These are phyloP conservation scores for Cladochytrium tenue DNA, from an alignment of 371 early-diverging fungal species.

Conservation along the genomic window DNA sequence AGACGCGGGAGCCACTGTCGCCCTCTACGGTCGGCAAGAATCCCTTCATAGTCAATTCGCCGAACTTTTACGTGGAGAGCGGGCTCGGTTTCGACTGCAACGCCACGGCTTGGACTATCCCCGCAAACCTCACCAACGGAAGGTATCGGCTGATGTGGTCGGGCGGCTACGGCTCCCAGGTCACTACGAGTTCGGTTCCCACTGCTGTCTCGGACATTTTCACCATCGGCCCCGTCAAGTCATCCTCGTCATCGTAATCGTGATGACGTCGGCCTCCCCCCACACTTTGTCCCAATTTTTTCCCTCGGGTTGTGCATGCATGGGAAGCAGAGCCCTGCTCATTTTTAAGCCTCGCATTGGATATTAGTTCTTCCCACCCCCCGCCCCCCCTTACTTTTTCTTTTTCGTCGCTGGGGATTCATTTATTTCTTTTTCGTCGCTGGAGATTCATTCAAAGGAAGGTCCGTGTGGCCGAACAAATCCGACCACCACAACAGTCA, in stretches of 20 bases:
- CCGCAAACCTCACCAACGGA: constrained; percentile 2
- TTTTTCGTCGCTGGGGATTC: too few relatives aligned
- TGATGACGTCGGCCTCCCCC: too few relatives aligned
- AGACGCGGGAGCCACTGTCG: background rate
- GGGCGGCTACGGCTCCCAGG: background rate
- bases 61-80: background rate
- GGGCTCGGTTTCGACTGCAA: background rate
- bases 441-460: too few relatives aligned
- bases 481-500: too few relatives aligned
- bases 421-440: too few relatives aligned
- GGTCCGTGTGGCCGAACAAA: too few relatives aligned
- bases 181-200: background rate
- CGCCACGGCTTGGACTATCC: background rate
- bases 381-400: too few relatives aligned
- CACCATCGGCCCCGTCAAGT: background rate
- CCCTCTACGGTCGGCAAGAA: background rate
- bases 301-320: too few relatives aligned
- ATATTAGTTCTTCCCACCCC: too few relatives aligned
- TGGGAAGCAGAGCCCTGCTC: too few relatives aligned
- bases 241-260: background rate
- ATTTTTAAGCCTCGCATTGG: too few relatives aligned
- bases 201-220: background rate
- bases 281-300: too few relatives aligned
- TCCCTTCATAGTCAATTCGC: background rate
- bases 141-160: constrained; percentile 1